Base-by-base conservation (phyloP, 2,329 filamentous ascomycete genomes). In the Aspergillus cejpii region DNA sequence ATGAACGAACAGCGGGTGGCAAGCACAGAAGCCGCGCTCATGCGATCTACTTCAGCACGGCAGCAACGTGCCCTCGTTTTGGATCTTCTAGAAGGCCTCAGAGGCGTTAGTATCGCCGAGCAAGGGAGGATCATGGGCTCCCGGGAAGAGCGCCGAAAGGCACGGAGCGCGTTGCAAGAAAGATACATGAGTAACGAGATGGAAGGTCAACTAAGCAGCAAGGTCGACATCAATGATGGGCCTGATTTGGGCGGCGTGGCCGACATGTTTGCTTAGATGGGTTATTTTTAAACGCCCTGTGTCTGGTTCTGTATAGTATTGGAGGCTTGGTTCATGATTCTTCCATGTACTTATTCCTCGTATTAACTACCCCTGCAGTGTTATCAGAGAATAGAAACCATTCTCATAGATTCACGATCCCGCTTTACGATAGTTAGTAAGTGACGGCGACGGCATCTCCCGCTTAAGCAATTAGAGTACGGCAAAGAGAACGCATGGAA, bases 61-160 rank as follows among this genome's bases (percentile, higher is more conserved):
- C 81, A 86, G 57, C 89, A 95, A 67, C 76, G 91, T 15, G 84
- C 83, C 1, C 71, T 94, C 19, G 81, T 98, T 12, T 71, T 98
- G 6, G 87, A 95, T 50, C 71, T 98, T 12, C 73, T 98, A 17
- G 86, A 89, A 55, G 84, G 89, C 34, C 76, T 98, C 5, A 83
- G 94, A 54, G 92, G 92, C 0, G 83, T 97, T 5, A 91, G 89
- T 57, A 87, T 98, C 44, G 87, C 90, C 6, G 92, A 98, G 68
- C 85, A 92, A 73, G 92, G 92, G 20, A 92, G 87, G 66, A 81
- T 98, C 19, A 66, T 75, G 36, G 65, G 68, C 36, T 63, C 63
- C 5, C 56, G 60, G 15, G 62, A 67, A 51, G 68, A 68, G 43
- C 61, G 65, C 39, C 66, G 66, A 20, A 73, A 74, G 55, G 60